Base-by-base conservation (phyloP, 2,329 filamentous ascomycete genomes). In the Neobulgaria alba region DNA sequence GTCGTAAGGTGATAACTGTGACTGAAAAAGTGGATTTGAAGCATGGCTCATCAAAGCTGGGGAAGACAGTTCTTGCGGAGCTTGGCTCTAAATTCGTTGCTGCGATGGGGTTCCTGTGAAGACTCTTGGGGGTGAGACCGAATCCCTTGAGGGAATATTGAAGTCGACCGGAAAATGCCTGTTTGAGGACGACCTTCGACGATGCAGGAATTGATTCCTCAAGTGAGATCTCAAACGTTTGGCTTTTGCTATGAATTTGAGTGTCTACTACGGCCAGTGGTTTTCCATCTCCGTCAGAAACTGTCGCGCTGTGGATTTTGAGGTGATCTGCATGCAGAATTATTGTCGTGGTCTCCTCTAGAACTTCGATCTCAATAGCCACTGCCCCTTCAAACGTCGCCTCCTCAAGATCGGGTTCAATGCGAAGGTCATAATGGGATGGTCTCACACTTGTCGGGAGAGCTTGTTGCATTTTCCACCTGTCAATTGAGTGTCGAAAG, bases 51-150 rank as follows among this genome's bases (percentile, higher is more conserved):
- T 85, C 81, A 59, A 84, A 84, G 62, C 79, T 84, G 21, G 81
- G 81, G 61, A 84, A 81, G 3, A 79, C 78, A 20, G 33, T 39
- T 50, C 80, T 67, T 41, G 77, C 79, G 63, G 83, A 77, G 9
- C 77, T 84, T 14, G 80, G 77, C 63, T 84, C 79, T 72, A 84
- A 82, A 65, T 83, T 78, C 9, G 79, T 79, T 7, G 79, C 80
- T 10, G 77, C 79, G 56, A 84, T 68, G 73, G 73, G 16, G 69
- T 75, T 45, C 71, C 67, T 16, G 79, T 79, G 54, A 78, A 67
- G 41, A 67, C 80, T 40, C 12, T 7, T 12, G 7, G 23, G 23
- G 7, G 23, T 26, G 23, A 78, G 67, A 62, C 83, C 83, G 65
- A 84, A 83, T 37, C 79, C 44, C 12, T 15, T 19, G 12, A 20